These are phyloP conservation scores for Rugonectria rugulosa DNA, from an alignment of 2,329 filamentous ascomycete genomes.

Conservation along the genomic window DNA sequence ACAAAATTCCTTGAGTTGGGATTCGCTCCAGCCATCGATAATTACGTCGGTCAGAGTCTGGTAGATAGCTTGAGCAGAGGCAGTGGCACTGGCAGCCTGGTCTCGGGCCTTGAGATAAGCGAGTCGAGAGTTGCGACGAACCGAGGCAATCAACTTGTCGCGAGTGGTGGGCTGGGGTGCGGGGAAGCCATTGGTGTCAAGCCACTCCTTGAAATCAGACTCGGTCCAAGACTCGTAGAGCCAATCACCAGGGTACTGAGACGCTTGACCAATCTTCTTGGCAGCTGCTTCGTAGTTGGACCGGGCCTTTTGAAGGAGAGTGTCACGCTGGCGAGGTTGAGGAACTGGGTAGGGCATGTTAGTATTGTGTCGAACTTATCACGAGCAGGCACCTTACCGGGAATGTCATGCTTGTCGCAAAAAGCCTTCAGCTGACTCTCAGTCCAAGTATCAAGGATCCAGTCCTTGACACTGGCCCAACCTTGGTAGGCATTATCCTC, in stretches of 20 bases:
- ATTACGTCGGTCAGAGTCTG: constrained; percentile 81
- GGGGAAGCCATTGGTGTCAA: constrained; percentile 86
- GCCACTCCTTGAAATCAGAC: constrained; percentile 92
- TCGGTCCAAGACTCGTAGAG: constrained; percentile 90
- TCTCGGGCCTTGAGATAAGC: constrained; percentile 74
- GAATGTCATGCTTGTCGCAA: constrained; percentile 86
- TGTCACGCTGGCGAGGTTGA: constrained; percentile 86
- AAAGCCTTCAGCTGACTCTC: constrained; percentile 95
- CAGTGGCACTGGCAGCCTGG: constrained; percentile 65
- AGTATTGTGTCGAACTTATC: not conserved
- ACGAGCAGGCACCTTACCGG: constrained; percentile 54
- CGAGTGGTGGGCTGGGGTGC: constrained; percentile 84
- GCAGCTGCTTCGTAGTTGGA: constrained; percentile 82
- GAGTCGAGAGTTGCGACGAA: constrained; percentile 89
- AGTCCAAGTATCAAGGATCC: constrained; percentile 95
- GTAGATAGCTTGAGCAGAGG: constrained; percentile 74
- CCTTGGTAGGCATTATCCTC: constrained; percentile 78
- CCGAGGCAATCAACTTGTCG: constrained; percentile 85
- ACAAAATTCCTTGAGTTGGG: constrained; percentile 87
- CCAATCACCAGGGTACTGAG: constrained; percentile 94
- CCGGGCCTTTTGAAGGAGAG: constrained; percentile 78
- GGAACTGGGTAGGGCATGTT: constrained; percentile 60
- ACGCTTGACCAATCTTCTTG: constrained; percentile 76
- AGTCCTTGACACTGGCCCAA: constrained; percentile 78
- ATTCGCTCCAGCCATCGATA: constrained; percentile 89